Base-by-base conservation (phyloP, 495 filamentous ascomycete species). In the Xylaria longipes region DNA sequence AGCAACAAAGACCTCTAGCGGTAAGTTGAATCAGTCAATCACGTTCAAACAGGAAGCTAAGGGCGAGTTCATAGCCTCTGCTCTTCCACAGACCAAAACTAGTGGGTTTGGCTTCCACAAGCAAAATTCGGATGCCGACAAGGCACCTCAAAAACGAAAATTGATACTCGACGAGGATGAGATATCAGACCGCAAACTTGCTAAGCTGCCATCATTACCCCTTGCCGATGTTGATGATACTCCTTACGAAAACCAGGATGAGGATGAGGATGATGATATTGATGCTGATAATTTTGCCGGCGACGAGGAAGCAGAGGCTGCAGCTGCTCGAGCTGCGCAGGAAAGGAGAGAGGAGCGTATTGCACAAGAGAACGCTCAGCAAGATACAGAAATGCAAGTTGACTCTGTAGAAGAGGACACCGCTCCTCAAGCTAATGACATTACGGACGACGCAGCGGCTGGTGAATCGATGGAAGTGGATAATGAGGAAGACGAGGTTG, bases 131-230 rank as follows among this genome's bases (percentile, higher is more conserved):
- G 92, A 94, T 65, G 72, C 81, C 15, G 94, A 94, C 20, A 94
- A 92, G 72, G 76, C 87, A 0, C 80, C 89, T 12, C 85, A 89
- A 2, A 94, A 93, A 78, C 89, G 89, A 37, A 91, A 90, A 71
- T 82, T 97, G 33, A 92, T 93, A 66, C 92, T 98, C 74, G 94
- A 91, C 63, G 95, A 97, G 76, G 95, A 97, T 76, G 93, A 97
- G 72, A 89, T 89, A 48, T 91, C 90, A 5, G 89, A 92, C 72
- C 93, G 93, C 76, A 97, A 97, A 80, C 86, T 97, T 70, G 93
- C 94, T 85, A 93, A 91, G 82, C 89, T 96, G 69, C 94, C 94
- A 62, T 93, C 91, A 71, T 89, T 90, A 62, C 88, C 91, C 66
- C 82, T 89, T 57, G 89, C 89, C 78, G 87, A 90, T 72, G 85